Conservation (phyloP, 2,329 filamentous ascomycete genomes). For the Stachybotrys echinatus region DNA sequence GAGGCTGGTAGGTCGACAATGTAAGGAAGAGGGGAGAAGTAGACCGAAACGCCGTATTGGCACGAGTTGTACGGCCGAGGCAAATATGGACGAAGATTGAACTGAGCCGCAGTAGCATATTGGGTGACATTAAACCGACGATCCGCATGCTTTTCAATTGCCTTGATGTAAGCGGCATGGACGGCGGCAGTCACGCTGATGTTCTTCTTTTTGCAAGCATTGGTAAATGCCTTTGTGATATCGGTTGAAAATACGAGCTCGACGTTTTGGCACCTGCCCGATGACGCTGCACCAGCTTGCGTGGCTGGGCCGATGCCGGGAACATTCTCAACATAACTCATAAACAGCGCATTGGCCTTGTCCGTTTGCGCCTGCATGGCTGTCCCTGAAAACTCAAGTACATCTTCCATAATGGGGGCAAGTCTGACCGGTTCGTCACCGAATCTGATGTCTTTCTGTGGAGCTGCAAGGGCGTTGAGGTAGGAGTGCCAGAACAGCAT, state of each 20-base stretch:
- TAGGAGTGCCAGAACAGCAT: constrained; percentile 15
- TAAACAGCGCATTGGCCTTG: not conserved
- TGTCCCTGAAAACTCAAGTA: not conserved
- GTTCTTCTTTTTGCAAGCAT: not conserved
- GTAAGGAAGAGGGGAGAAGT: constrained; percentile 5
- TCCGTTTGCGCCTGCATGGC: not conserved
- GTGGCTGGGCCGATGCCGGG: too few relatives aligned
- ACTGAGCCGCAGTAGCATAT: constrained; percentile 16
- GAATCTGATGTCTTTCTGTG: constrained; percentile 2
- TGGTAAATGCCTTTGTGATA: not conserved
- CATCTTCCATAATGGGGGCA: constrained; percentile 6
- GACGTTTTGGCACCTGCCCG: not conserved
- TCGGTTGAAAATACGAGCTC: not conserved
- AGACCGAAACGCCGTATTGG: constrained; percentile 6
- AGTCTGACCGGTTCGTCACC: constrained; percentile 5
- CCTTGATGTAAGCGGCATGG: not conserved
- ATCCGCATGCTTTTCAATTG: not conserved
- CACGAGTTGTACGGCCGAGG: constrained; percentile 13
- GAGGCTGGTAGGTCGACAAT: constrained; percentile 1
- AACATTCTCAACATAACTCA: not conserved
- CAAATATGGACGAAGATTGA: constrained; percentile 18
- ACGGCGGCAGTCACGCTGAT: not conserved
- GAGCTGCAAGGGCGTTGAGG: constrained; percentile 10
- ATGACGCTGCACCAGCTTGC: too few relatives aligned
- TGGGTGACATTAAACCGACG: constrained; percentile 5